Conservation (phyloP, 768 basidiomycete species). For the Trichaptum fuscoviolaceum region DNA sequence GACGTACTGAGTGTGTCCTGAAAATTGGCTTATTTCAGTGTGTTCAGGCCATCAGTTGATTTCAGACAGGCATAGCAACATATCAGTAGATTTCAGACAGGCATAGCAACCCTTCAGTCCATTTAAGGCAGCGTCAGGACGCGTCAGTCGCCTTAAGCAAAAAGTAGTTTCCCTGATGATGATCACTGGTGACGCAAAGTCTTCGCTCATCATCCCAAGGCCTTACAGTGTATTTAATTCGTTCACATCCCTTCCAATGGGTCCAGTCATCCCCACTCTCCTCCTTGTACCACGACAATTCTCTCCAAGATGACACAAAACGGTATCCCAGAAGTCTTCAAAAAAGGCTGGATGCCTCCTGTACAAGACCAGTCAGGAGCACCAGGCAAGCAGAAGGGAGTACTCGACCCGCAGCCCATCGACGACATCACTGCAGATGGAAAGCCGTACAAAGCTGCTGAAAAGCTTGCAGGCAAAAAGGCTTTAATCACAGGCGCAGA, state of each 20-base stretch:
- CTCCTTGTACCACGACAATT: not conserved
- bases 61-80: too few relatives aligned
- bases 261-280: not conserved
- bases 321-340: slow-evolving; percentile 21
- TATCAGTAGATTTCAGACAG: too few relatives aligned
- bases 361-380: slow-evolving; percentile 24
- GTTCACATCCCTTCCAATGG: not conserved
- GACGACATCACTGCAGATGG: slow-evolving; percentile 41
- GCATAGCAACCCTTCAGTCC: too few relatives aligned
- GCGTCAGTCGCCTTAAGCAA: too few relatives aligned
- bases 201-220: not conserved
- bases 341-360: slow-evolving; percentile 27
- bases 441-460: slow-evolving; percentile 37
- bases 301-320: slow-evolving; percentile 9
- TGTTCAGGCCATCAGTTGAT: too few relatives aligned
- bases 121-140: too few relatives aligned
- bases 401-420: slow-evolving; percentile 29
- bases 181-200: not conserved
- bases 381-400: slow-evolving; percentile 25
- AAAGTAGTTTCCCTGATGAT: too few relatives aligned
- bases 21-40: too few relatives aligned
- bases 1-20: too few relatives aligned
- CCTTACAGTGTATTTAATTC: not conserved
- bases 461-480: slow-evolving; percentile 43
- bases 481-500: slow-evolving; percentile 48